Percentiles rank a stretch among this genome's conserved stretches.
Conservation (phyloP, 2,329 filamentous ascomycete species). For the Apiospora kogelbergensis region DNA sequence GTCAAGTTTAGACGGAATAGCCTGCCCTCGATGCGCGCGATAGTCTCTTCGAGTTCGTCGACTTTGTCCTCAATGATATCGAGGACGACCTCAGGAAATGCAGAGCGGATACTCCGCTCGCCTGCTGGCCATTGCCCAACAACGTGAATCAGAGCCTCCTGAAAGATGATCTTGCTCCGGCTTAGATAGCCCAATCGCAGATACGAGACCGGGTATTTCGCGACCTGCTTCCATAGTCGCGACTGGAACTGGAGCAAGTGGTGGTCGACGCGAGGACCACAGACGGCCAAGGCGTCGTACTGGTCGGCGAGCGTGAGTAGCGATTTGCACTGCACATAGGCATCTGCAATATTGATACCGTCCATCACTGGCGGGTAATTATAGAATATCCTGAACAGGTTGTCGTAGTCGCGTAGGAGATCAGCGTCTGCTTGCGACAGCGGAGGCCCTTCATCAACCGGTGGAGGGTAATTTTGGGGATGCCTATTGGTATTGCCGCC, state of each 20-base stretch:
- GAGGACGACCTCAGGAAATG: constrained; percentile 73
- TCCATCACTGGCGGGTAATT: constrained; percentile 84
- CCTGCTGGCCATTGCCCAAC: constrained; percentile 91
- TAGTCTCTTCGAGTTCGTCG: constrained; percentile 82
- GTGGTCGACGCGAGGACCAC: constrained; percentile 88
- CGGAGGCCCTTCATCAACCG: constrained; percentile 31
- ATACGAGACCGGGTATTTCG: constrained; percentile 92
- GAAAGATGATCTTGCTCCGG: constrained; percentile 78
- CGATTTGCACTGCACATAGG: constrained; percentile 92
- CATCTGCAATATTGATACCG: constrained; percentile 83
- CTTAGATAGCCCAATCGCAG: constrained; percentile 86
- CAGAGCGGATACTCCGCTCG: constrained; percentile 71
- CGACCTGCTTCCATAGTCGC: constrained; percentile 91
- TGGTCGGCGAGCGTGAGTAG: constrained; percentile 87
- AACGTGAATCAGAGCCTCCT: constrained; percentile 88
- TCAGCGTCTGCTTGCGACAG: constrained; percentile 67
- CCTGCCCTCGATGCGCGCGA: constrained; percentile 75
- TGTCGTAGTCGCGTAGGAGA: constrained; percentile 88
- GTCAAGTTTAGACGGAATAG: constrained; percentile 80
- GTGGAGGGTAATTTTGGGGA: constrained; percentile 18
- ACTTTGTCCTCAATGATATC: constrained; percentile 95
- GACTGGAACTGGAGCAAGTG: constrained; percentile 90
- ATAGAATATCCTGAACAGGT: constrained; percentile 94
- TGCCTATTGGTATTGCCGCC: constrained; percentile 42
- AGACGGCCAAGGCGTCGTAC: constrained; percentile 86